A percentile compares a stretch with the other conserved stretches of the same genome.
Evolutionary conservation across 352 stramenopile species (phyloP).

Genomic region (Pythium rhizo-oryzae): DNA sequence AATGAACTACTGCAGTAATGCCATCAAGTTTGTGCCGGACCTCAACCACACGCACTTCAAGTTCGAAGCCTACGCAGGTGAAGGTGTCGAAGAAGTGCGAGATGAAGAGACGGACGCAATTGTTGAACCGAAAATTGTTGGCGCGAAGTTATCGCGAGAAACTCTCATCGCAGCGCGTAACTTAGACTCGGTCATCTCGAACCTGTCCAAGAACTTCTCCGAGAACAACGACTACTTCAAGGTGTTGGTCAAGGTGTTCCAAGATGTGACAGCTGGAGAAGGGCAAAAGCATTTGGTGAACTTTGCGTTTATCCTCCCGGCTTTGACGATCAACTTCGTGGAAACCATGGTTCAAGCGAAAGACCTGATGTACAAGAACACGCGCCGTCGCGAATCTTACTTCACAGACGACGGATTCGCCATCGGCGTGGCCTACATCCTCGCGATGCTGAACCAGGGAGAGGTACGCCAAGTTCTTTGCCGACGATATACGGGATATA

Average conservation of each 20-base stretch:
- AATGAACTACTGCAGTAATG: slow-evolving; percentile 93
- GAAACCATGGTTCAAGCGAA: slow-evolving; percentile 91
- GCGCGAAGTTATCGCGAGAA: slow-evolving; percentile 74
- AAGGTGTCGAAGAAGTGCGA: slow-evolving; percentile 58
- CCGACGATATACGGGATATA: not conserved
- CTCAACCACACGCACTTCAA: slow-evolving; percentile 88
- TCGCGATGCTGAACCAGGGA: slow-evolving; percentile 90
- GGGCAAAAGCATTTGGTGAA: slow-evolving; percentile 92
- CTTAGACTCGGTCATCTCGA: slow-evolving; percentile 86
- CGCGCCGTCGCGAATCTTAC: slow-evolving; percentile 91
- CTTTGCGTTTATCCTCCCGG: slow-evolving; percentile 91
- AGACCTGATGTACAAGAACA: slow-evolving; percentile 97
- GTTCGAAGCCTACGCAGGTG: slow-evolving; percentile 72
- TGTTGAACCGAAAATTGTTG: slow-evolving; percentile 45
- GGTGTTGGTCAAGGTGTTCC: slow-evolving; percentile 87
- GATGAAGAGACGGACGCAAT: slow-evolving; percentile 61
- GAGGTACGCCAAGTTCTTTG: slow-evolving; percentile 41
- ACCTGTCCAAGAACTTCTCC: slow-evolving; percentile 89
- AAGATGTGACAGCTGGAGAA: slow-evolving; percentile 85
- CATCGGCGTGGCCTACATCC: slow-evolving; percentile 93
- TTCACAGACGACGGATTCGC: slow-evolving; percentile 97
- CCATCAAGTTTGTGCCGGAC: slow-evolving; percentile 92
- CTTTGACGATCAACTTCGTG: slow-evolving; percentile 90
- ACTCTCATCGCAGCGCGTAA: slow-evolving; percentile 86
- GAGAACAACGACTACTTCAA: slow-evolving; percentile 95